phyloP scores from a whole-genome alignment of 345 rosid species.

The Cochlearia excelsa region DNA sequence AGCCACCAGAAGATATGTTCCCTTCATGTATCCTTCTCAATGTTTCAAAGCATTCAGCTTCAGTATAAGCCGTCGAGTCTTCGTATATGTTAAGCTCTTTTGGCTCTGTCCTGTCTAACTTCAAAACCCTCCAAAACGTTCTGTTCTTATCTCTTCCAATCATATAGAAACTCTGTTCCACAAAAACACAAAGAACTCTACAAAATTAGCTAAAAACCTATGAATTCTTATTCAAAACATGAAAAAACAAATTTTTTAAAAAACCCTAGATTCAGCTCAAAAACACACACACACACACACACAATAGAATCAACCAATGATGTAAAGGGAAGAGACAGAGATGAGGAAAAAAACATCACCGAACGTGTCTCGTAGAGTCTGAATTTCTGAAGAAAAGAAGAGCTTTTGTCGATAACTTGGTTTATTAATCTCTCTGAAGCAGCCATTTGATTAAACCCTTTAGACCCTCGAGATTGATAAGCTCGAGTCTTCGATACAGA shows the following conservation, averaged over 20 bases:
- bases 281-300: background rate
- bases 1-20: conserved; percentile 76
- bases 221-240: background rate
- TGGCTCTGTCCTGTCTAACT: conserved; percentile 72
- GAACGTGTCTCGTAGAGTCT: conserved; percentile 82
- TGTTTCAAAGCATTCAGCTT: conserved; percentile 62
- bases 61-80: conserved; percentile 64
- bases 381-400: conserved; percentile 69
- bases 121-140: conserved; percentile 66
- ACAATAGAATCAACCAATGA: conserved; percentile 12
- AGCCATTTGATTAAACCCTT: conserved; percentile 31
- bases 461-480: conserved; percentile 41
- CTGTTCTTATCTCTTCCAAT: conserved; percentile 75
- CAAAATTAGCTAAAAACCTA: conserved; percentile 3
- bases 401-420: conserved; percentile 30
- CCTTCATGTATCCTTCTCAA: conserved; percentile 75
- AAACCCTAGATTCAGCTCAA: background rate
- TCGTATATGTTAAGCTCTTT: conserved; percentile 61
- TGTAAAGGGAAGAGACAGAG: background rate
- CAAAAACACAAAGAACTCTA: background rate
- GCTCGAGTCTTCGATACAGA: conserved; percentile 34
- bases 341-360: conserved; percentile 41
- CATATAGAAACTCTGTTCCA: conserved; percentile 77
- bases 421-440: conserved; percentile 39
- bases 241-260: background rate